A percentile compares a stretch with the other conserved stretches of the same genome.
Evolutionary conservation across 2,329 filamentous ascomycete species (phyloP).

Genomic region (Bipolaris sorokiniana): DNA sequence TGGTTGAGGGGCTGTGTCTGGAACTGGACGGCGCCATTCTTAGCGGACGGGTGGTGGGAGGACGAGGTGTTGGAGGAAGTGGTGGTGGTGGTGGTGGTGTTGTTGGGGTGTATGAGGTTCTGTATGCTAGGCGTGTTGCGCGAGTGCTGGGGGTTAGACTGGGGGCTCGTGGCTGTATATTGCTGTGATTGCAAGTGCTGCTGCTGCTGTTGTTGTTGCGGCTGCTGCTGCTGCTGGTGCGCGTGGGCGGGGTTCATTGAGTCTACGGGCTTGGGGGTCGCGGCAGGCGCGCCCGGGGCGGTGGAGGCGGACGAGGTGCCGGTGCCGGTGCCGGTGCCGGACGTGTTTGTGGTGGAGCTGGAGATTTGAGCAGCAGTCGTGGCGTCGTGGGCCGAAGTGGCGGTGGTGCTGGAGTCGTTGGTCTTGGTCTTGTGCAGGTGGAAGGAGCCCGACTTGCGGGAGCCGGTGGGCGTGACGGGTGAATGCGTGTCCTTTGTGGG

Average conservation of each 20-base stretch:
- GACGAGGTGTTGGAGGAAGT: conserved; percentile 46
- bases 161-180: conserved; percentile 39
- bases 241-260: conserved; percentile 51
- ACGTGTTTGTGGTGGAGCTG: conserved; percentile 12
- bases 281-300: conserved; percentile 21
- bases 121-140: conserved; percentile 82
- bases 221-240: conserved; percentile 11
- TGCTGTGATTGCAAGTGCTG: conserved; percentile 5
- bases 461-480: conserved; percentile 45
- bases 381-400: conserved; percentile 8
- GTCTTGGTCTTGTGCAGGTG: conserved; percentile 39
- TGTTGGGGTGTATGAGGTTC: conserved; percentile 75
- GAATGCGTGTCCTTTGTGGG: conserved; percentile 63
- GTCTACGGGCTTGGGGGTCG: conserved; percentile 45
- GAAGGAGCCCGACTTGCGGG: conserved; percentile 40
- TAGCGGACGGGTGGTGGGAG: conserved; percentile 32
- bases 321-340: conserved; percentile 11
- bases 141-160: conserved; percentile 45
- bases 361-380: conserved; percentile 9
- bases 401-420: conserved; percentile 34
- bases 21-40: conserved; percentile 49
- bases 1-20: conserved; percentile 47
- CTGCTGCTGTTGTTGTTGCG: conserved; percentile 19
- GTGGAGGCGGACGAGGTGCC: conserved; percentile 12
- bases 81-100: conserved; percentile 20